Evolutionary conservation across 768 basidiomycete species (phyloP), one percentile per base, ranked within the genome.

Genomic region (Russula virescens): DNA sequence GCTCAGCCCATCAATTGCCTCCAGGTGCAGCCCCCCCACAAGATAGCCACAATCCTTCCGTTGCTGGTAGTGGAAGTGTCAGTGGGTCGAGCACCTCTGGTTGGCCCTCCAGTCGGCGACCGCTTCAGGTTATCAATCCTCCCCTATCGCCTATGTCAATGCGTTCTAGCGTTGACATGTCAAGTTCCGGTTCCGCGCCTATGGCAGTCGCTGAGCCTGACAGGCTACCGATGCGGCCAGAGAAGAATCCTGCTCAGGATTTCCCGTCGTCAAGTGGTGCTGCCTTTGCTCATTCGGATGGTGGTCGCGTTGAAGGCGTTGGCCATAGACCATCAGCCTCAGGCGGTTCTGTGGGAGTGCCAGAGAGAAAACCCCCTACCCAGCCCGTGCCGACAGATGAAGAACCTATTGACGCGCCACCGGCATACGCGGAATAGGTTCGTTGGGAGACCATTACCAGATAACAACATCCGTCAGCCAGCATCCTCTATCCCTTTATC

Each of bases 1-100:
- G 23, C 11, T 49, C 52, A 23, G 19, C 25, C 40, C 16, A 21
- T 10, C 62, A 19, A 18, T 60, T 64, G 28, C 63, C 63, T 35
- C 53, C 57, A 5, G 63, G 63, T 11, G 63, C 62, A 25, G 62
- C 58, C 13, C 63, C 63, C 34, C n/a, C n/a, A n/a, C n/a, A n/a
- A n/a, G n/a, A n/a, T n/a, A n/a, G n/a, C 28, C 26, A 42, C 43
- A 42, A 40, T 46, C 28, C 21, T 40, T 35, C 35, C n/a, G 34
- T 21, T 35, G 26, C 25, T 16, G 25, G 25, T 18, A 25, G 48
- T 16, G 8, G 43, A 21, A 46, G 55, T 45, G 43, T 23, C 23
- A 53, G 46, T 23, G 38, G 46, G 9, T 40, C 34, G 28, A 58
- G 49, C 38, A 19, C 50, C n/a, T 5, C 51, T 10, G 26, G 51